Conservation (phyloP, 2,329 filamentous ascomycete genomes). For the Stachybotrys echinatus region DNA sequence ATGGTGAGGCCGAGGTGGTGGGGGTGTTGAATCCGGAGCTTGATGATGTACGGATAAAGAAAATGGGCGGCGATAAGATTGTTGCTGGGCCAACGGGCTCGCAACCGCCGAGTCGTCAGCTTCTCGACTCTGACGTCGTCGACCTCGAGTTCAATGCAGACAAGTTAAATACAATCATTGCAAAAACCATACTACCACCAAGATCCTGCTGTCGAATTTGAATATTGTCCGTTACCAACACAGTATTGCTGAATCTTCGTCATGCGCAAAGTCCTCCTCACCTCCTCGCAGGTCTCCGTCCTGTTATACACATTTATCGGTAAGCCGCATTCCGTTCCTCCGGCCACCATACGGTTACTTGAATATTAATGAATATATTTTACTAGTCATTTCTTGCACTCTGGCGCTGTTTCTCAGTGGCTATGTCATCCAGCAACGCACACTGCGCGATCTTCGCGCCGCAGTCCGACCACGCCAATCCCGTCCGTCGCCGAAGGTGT, state of each 20-base stretch:
- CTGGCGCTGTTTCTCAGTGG: conserved; percentile 80
- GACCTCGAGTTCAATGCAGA: conserved; percentile 2
- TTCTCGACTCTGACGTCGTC: conserved; percentile 7
- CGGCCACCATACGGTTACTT: neutral
- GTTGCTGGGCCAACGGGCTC: conserved; percentile 36
- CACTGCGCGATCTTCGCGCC: conserved; percentile 68
- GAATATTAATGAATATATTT: conserved; percentile 6
- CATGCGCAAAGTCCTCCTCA: conserved; percentile 51
- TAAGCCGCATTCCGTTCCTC: conserved; percentile 32
- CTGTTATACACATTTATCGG: conserved; percentile 58
- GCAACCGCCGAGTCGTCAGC: conserved; percentile 7
- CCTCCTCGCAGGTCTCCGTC: conserved; percentile 65
- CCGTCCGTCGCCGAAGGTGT: conserved; percentile 42
- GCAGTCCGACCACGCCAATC: conserved; percentile 53
- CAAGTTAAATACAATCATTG: neutral
- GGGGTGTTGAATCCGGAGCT: conserved; percentile 4
- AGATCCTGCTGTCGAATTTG: neutral
- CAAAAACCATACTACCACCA: neutral
- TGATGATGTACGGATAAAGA: conserved; percentile 7
- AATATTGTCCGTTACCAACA: neutral
- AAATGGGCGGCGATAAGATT: conserved; percentile 30
- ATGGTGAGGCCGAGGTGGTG: conserved; percentile 10
- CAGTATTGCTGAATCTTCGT: conserved; percentile 1
- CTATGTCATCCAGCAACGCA: conserved; percentile 83
- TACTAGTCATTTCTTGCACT: conserved; percentile 68